These are phyloP conservation scores for Gyromitra esculenta DNA, from an alignment of 2,329 filamentous ascomycete genomes.

Conservation along the genomic window DNA sequence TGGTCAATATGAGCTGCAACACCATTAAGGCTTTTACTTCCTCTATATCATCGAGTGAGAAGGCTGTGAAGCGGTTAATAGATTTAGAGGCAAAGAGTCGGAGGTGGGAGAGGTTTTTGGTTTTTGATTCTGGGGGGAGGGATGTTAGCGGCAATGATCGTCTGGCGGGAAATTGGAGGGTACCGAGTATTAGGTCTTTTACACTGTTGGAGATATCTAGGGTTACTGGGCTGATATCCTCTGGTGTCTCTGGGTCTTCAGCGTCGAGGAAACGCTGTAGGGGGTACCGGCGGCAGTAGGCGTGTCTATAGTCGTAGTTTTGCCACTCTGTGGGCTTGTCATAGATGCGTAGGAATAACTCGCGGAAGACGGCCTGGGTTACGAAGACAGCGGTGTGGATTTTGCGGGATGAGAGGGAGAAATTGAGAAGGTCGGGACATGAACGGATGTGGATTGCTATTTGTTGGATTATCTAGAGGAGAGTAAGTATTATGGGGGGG, in stretches of 20 bases:
- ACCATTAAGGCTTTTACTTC: conserved; percentile 11
- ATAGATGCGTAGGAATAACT: conserved; percentile 35
- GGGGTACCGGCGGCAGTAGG: conserved; percentile 13
- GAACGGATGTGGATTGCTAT: conserved; percentile 33
- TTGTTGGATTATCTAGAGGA: conserved; percentile 39
- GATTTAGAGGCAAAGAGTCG: conserved; percentile 17
- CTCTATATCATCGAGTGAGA: background rate
- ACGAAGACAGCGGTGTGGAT: conserved; percentile 16
- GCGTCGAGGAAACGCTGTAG: conserved; percentile 11
- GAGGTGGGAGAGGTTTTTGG: conserved; percentile 37
- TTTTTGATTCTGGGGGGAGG: conserved; percentile 15
- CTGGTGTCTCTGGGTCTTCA: background rate
- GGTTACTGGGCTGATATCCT: background rate
- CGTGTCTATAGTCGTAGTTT: conserved; percentile 25
- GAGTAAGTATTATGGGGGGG: conserved; percentile 12
- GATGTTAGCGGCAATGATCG: background rate
- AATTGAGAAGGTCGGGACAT: conserved; percentile 26
- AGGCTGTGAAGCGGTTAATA: background rate
- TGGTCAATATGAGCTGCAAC: conserved; percentile 34
- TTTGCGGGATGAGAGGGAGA: conserved; percentile 19
- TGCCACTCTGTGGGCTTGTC: conserved; percentile 18
- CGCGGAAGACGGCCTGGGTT: conserved; percentile 28
- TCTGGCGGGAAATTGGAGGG: background rate
- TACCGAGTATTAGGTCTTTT: conserved; percentile 35
- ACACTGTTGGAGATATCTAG: background rate